Percentiles rank a stretch among this genome's conserved stretches.
These are phyloP conservation scores for Trichosporon coremiiforme DNA, from an alignment of 1,284 basidiomycete genomes.

Conservation along the genomic window DNA sequence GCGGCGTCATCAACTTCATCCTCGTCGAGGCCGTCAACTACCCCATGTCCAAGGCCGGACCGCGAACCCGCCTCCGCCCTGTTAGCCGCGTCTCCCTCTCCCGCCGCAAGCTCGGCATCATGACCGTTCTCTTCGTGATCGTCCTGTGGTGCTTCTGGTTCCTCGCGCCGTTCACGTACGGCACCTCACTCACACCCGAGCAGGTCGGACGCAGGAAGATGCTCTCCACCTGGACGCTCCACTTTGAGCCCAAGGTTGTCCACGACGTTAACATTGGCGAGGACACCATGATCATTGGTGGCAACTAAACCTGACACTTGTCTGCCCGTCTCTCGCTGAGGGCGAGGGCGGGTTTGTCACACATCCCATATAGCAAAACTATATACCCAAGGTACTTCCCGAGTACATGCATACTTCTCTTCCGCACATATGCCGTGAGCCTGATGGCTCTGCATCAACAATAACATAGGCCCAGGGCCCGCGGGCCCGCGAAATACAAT, in stretches of 20 bases:
- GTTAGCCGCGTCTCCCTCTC: constrained; percentile 69
- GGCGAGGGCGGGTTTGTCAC: not conserved
- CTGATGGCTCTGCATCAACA: no score
- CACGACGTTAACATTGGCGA: constrained; percentile 21
- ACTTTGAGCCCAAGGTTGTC: constrained; percentile 51
- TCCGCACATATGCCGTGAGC: no score
- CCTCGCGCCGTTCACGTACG: constrained; percentile 86
- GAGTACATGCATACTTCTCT: not conserved
- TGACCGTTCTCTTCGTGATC: constrained; percentile 61
- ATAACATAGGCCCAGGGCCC: no score
- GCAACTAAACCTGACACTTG: not conserved
- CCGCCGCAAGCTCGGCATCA: constrained; percentile 60
- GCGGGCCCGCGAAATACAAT: no score
- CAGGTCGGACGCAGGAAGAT: constrained; percentile 54
- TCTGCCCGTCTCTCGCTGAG: no score
- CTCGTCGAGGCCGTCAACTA: constrained; percentile 90
- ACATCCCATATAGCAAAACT: not conserved
- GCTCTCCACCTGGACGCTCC: constrained; percentile 51
- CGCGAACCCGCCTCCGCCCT: constrained; percentile 65
- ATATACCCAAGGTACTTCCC: not conserved
- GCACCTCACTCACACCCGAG: constrained; percentile 86
- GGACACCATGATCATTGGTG: not conserved
- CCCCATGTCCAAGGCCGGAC: constrained; percentile 73
- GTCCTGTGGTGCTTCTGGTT: constrained; percentile 72
- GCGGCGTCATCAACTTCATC: constrained; percentile 88